Base-by-base conservation (phyloP, 306 rosid species). In the Prunus mira region DNA sequence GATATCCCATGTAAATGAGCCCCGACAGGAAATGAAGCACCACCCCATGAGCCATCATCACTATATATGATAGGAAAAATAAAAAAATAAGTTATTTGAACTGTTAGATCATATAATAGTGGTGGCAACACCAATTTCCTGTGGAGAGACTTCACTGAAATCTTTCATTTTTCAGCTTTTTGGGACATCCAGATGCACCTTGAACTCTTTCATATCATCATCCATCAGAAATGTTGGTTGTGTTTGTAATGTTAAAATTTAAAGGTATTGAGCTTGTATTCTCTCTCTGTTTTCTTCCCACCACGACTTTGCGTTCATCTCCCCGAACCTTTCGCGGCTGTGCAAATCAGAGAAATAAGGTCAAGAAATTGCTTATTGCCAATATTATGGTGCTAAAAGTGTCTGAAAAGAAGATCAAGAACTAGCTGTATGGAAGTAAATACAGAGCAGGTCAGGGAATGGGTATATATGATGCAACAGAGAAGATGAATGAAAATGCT, bases 251-350 rank as follows among this genome's bases (percentile, higher is more conserved):
- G 30, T n/a, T 41, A 76, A 57, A 72, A 72, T 71, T 90, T 87
- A 95, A 64, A 92, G 92, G 79, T 88, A 95, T 70, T 95, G 91
- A 73, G 90, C 88, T 69, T 88, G 93, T 81, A 95, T 87, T 77
- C 99, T 91, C 50, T 87, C 99, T 71, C 87, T 87, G 84, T 96
- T 96, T 28, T 84, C 90, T 24, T 91, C 97, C 99, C 99, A 96
- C 99, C 99, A 96, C 10, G 50, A 73, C 87, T 87, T 91, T 0
- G 99, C 99, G 12, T 80, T 77, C 62, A 82, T 82, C 81, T 92
- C 96, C 54, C 93, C 97, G 61, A 96, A 96, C 78, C 67, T 86
- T 80, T 91, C 93, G 0, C 97, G 98, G 81, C 99, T 96, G 93
- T 80, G 22, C 47, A 79, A 5, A 79, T 67, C 1, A 41, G 2